These are phyloP conservation scores for Dalbergia cochinchinensis DNA, from an alignment of 306 rosid species.

Conservation along the genomic window DNA sequence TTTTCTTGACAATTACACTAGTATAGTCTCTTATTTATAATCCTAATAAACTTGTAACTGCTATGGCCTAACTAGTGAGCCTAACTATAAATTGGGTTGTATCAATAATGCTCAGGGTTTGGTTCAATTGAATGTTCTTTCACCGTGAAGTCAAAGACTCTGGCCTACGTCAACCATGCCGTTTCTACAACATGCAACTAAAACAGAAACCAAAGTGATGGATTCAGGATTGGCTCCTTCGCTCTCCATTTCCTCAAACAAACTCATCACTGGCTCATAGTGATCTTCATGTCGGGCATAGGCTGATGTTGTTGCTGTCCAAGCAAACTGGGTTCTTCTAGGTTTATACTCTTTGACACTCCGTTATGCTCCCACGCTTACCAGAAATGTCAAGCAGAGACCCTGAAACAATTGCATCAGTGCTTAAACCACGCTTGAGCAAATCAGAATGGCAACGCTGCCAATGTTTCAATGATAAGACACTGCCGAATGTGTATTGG, in stretches of 20 bases:
- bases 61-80: too few species aligned
- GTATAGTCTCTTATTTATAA: too few species aligned
- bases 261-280: slow-evolving; percentile 64
- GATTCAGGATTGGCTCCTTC: slow-evolving; percentile 68
- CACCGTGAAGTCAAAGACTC: slow-evolving; percentile 65
- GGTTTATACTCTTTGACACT: slow-evolving; percentile 69
- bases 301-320: slow-evolving; percentile 86
- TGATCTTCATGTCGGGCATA: slow-evolving; percentile 81
- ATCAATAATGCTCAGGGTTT: slow-evolving; percentile 74
- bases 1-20: too few species aligned
- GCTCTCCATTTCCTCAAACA: slow-evolving; percentile 70
- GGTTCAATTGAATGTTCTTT: slow-evolving; percentile 69
- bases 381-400: slow-evolving; percentile 91
- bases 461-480: slow-evolving; percentile 76
- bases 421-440: slow-evolving; percentile 67
- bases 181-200: slow-evolving; percentile 80
- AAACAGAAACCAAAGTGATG: slow-evolving; percentile 77
- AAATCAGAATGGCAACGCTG: slow-evolving; percentile 76
- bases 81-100: too few species aligned
- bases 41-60: too few species aligned
- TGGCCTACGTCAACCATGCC: slow-evolving; percentile 79
- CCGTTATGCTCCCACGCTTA: slow-evolving; percentile 76
- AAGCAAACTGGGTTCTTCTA: slow-evolving; percentile 65
- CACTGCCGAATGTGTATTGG: slow-evolving; percentile 87
- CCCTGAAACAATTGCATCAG: slow-evolving; percentile 67